phyloP scores from a whole-genome alignment of 495 filamentous ascomycete species.

The Penicillium waksmanii region DNA sequence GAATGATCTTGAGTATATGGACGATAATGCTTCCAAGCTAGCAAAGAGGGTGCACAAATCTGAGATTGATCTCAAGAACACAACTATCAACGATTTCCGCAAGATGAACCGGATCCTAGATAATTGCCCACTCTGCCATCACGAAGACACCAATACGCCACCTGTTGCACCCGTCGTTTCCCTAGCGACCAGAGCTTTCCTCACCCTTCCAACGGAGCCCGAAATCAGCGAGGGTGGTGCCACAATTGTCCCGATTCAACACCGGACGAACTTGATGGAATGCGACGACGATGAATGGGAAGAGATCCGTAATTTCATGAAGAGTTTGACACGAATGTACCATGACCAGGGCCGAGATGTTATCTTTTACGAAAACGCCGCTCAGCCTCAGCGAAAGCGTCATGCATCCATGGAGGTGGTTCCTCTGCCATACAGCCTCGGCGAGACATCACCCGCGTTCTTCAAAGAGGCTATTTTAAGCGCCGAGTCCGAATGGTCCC shows the following conservation, averaged over 20 bases:
- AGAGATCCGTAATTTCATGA: conserved; percentile 99
- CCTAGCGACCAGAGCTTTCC: conserved; percentile 81
- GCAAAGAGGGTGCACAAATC: conserved; percentile 88
- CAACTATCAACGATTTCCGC: conserved; percentile 85
- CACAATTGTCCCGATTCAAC: conserved; percentile 86
- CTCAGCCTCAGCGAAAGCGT: conserved; percentile 71
- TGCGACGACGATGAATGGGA: conserved; percentile 99
- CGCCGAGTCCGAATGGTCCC: conserved; percentile 88
- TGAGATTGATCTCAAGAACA: conserved; percentile 86
- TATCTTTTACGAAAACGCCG: conserved; percentile 97
- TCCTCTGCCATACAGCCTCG: conserved; percentile 83
- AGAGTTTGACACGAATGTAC: conserved; percentile 89
- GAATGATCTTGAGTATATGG: conserved; percentile 94
- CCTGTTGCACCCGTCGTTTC: conserved; percentile 91
- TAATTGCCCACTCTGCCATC: conserved; percentile 87
- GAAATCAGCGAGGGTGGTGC: conserved; percentile 84
- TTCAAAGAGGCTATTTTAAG: conserved; percentile 93
- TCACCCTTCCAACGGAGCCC: conserved; percentile 88
- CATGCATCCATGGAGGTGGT: conserved; percentile 88
- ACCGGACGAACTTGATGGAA: conserved; percentile 87
- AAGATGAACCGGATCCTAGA: conserved; percentile 89
- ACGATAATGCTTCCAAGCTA: conserved; percentile 91
- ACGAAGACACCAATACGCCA: conserved; percentile 81
- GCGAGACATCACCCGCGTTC: conserved; percentile 89
- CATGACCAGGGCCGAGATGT: conserved; percentile 88